Evolutionary conservation across 768 basidiomycete species (phyloP).

Genomic region (Leccinellum luteum): DNA sequence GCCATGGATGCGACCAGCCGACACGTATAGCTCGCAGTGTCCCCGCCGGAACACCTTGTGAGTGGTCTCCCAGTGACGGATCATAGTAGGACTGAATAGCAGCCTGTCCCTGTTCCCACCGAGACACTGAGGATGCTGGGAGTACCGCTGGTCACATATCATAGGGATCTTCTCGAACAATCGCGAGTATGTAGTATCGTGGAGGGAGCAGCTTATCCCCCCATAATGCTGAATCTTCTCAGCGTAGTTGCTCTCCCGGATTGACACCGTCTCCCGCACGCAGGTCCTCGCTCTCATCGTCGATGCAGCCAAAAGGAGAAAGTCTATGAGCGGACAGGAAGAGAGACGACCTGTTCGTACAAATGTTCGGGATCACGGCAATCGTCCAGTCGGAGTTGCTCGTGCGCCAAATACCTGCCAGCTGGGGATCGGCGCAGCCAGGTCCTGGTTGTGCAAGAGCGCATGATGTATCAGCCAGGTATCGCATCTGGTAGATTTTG

Average conservation of each 20-base stretch:
- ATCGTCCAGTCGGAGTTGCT: conserved; percentile 84
- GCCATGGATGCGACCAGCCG: conserved; percentile 19
- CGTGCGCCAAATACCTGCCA: conserved; percentile 58
- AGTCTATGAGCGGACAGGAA: conserved; percentile 85
- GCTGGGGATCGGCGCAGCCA: conserved; percentile 70
- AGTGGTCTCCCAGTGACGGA: conserved; percentile 7
- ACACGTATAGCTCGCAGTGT: conserved; percentile 7
- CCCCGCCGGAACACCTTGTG: conserved; percentile 10
- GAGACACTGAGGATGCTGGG: conserved; percentile 21
- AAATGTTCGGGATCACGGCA: conserved; percentile 85
- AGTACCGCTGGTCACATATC: too few relatives aligned
- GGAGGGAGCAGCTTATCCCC: neutral
- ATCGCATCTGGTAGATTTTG: too few relatives aligned
- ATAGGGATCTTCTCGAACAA: conserved; percentile 6
- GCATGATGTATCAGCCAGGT: too few relatives aligned
- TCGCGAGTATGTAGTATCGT: conserved; percentile 15
- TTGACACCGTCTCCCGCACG: conserved; percentile 71
- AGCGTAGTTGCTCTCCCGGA: conserved; percentile 69
- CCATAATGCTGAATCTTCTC: neutral
- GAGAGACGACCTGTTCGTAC: conserved; percentile 92
- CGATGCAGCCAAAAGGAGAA: conserved; percentile 66
- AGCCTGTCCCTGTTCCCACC: conserved; percentile 15
- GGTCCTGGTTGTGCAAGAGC: conserved; percentile 88
- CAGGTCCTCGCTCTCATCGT: conserved; percentile 77
- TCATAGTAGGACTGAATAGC: conserved; percentile 17